Base-by-base conservation (phyloP, 2,329 filamentous ascomycete species). In the Neoarthrinium moseri region DNA sequence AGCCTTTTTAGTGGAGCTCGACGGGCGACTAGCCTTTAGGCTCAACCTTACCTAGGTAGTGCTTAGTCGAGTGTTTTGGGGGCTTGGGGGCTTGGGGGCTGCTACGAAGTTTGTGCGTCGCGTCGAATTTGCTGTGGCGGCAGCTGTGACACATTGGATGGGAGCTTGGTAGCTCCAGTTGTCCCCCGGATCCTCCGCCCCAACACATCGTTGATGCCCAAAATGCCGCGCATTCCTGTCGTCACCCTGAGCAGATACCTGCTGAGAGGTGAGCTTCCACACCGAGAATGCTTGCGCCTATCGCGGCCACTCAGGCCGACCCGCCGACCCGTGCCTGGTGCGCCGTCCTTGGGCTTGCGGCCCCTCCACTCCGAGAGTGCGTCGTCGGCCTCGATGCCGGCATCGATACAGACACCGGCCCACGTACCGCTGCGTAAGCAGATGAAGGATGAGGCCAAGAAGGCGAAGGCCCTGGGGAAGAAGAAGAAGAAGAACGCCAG, bases 401-500 rank as follows among this genome's bases (percentile, higher is more conserved):
- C 7, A 38, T 8, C 35, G 20, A 7, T 10, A 12, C 20, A 15
- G n/a, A 26, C 40, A 8, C 13, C 37, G 6, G 23, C 36, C 22
- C 58, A 60, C 37, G 64, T 77, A 1, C 83, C 86, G 8, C 69
- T 89, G 8, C 81, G 87, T 24, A 90, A 90, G 61, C 80, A 87
- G 58, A 64, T 89, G 46, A 90, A 89, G 57, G 84, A 88, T 21
- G 78, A 86, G 50, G 81, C 77, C 13, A 77, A 65, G 72, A 76
- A 65, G 51, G 68, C 61, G 61, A 78, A 75, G 50, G 59, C 64
- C 0, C 56, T 64, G 0, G 70, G 67, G 10, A 66, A 70, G 47
- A 70, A 68, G 54, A 74, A 73, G 51, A 71, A 73, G 51, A 66
- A 68, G 41, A 76, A 76, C 52, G 60, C 56, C 22, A 65, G 64